Evolutionary conservation across 2,329 filamentous ascomycete genomes (phyloP).

Genomic region (Falciphora oryzae): DNA sequence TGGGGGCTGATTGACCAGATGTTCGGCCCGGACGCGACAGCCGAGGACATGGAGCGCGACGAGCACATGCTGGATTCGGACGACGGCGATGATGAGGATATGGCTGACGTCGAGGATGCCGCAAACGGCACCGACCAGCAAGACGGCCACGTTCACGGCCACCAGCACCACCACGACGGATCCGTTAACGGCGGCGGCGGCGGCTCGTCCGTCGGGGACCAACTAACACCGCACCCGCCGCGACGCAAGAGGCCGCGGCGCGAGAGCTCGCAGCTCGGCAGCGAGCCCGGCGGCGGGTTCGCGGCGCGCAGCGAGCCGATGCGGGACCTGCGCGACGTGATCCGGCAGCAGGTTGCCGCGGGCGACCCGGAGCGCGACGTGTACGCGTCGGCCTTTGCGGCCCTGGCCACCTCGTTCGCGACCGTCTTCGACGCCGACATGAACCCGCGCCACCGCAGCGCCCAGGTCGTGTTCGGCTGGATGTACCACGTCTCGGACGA

Average conservation of each 20-base stretch:
- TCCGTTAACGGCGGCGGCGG: background rate
- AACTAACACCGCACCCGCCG: background rate
- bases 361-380: conserved; percentile 5
- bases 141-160: background rate
- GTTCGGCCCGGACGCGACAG: conserved; percentile 7
- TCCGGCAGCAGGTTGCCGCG: background rate
- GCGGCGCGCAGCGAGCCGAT: conserved; percentile 9
- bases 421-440: conserved; percentile 10
- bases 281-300: conserved; percentile 1
- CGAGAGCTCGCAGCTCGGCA: background rate
- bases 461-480: conserved; percentile 10
- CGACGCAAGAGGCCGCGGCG: background rate
- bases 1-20: conserved; percentile 10
- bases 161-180: conserved; percentile 1
- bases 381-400: conserved; percentile 9
- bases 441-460: conserved; percentile 9
- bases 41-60: background rate
- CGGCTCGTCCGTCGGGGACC: background rate
- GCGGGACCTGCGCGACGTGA: conserved; percentile 9
- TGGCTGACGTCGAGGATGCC: background rate
- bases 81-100: background rate
- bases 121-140: background rate
- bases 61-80: background rate
- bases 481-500: conserved; percentile 12
- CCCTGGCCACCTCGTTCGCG: conserved; percentile 7